phyloP scores from a whole-genome alignment of 2,329 filamentous ascomycete species.

The Fusarium sp. region DNA sequence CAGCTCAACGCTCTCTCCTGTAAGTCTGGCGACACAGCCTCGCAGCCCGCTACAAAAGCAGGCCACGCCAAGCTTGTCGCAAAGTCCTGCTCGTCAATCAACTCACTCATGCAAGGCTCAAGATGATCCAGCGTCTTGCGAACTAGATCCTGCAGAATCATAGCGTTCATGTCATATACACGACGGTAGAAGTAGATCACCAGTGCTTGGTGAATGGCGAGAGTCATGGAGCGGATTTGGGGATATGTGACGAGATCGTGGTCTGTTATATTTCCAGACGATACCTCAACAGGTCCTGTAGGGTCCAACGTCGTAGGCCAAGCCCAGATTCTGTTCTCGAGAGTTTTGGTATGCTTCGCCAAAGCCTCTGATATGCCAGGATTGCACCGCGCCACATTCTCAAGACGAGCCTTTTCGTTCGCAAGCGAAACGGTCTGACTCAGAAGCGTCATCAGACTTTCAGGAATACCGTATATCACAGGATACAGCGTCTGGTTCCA shows the following conservation, averaged over 20 bases:
- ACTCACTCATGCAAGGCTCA: conserved; percentile 50
- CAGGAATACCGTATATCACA: conserved; percentile 59
- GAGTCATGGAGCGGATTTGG: conserved; percentile 37
- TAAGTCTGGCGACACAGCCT: conserved; percentile 54
- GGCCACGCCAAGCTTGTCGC: conserved; percentile 57
- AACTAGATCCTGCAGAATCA: conserved; percentile 56
- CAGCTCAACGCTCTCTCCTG: conserved; percentile 48
- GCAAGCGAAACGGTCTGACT: conserved; percentile 58
- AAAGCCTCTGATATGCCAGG: conserved; percentile 44
- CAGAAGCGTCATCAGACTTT: conserved; percentile 56
- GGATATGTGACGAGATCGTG: conserved; percentile 40
- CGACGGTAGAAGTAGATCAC: conserved; percentile 61
- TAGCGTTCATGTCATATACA: conserved; percentile 54
- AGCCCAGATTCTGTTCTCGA: conserved; percentile 51
- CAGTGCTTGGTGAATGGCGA: conserved; percentile 58
- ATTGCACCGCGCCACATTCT: conserved; percentile 42
- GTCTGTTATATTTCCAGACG: neutral
- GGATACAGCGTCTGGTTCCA: conserved; percentile 58
- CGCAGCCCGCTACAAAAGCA: conserved; percentile 58
- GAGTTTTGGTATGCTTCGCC: conserved; percentile 48
- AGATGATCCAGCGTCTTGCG: conserved; percentile 53
- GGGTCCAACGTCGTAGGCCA: conserved; percentile 41
- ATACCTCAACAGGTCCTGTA: conserved; percentile 10
- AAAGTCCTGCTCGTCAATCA: conserved; percentile 53
- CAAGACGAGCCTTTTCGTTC: conserved; percentile 55